Percentiles rank a stretch among this genome's conserved stretches.
Evolutionary conservation across 441 rosid genomes (phyloP).

Genomic region (Pelargonium citronellum): DNA sequence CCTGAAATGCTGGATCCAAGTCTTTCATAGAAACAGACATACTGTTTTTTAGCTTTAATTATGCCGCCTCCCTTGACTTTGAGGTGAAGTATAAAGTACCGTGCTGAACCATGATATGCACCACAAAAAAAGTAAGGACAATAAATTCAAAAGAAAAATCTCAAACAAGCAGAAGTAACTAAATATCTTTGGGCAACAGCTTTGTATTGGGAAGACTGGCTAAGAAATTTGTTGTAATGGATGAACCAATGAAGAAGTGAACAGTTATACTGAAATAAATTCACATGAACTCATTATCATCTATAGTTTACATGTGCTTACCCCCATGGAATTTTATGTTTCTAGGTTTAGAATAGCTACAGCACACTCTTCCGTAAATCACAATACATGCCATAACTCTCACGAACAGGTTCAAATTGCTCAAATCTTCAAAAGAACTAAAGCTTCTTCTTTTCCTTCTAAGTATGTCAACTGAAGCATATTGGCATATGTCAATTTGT

Average conservation of each 20-base stretch:
- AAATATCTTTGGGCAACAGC: conserved; percentile 2
- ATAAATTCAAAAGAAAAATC: neutral
- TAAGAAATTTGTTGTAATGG: neutral
- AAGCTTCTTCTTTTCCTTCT: neutral
- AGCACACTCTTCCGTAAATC: neutral
- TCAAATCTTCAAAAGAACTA: neutral
- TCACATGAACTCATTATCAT: too few relatives aligned
- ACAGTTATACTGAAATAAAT: too few relatives aligned
- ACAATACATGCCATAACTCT: neutral
- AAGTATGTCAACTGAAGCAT: neutral
- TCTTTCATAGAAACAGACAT: conserved; percentile 80
- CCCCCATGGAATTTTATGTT: too few relatives aligned
- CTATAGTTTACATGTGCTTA: neutral
- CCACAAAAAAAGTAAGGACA: conserved; percentile 2
- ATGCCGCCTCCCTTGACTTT: conserved; percentile 1
- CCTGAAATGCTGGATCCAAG: conserved; percentile 95
- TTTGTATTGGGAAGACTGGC: neutral
- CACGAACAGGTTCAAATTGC: neutral
- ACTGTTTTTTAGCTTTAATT: neutral
- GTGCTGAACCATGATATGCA: conserved; percentile 33
- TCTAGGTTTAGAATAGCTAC: neutral
- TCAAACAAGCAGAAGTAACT: conserved; percentile 9
- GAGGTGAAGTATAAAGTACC: conserved; percentile 27
- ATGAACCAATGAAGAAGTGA: neutral
- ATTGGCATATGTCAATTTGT: too few relatives aligned